phyloP scores from a whole-genome alignment of 768 basidiomycete genomes.

The Hemileccinum impolitum region DNA sequence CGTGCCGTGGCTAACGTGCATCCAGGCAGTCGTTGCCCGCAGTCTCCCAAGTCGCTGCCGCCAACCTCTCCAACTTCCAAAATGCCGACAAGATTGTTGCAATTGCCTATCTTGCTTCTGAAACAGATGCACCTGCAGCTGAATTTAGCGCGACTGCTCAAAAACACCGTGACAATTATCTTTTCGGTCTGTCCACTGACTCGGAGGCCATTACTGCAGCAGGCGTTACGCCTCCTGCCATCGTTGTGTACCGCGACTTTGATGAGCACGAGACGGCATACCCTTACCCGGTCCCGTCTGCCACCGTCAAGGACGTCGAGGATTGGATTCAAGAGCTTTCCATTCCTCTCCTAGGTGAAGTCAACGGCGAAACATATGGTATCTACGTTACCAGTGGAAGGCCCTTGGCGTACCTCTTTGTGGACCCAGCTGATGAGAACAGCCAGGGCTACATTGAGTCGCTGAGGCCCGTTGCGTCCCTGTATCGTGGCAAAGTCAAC shows the following conservation, averaged over 20 bases:
- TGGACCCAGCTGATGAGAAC: slow-evolving; percentile 71
- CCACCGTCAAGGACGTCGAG: slow-evolving; percentile 59
- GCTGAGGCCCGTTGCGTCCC: slow-evolving; percentile 73
- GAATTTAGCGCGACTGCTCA: slow-evolving; percentile 82
- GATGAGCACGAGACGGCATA: slow-evolving; percentile 77
- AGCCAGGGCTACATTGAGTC: slow-evolving; percentile 63
- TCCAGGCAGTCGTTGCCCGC: slow-evolving; percentile 89
- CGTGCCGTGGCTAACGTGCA: slow-evolving; percentile 7
- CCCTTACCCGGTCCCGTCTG: slow-evolving; percentile 55
- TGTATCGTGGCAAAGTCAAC: slow-evolving; percentile 85
- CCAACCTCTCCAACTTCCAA: slow-evolving; percentile 82
- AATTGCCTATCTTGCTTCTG: slow-evolving; percentile 77
- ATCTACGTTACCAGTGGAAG: slow-evolving; percentile 76
- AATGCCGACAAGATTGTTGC: slow-evolving; percentile 87
- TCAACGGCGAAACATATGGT: slow-evolving; percentile 91
- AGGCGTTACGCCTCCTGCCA: slow-evolving; percentile 73
- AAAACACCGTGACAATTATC: slow-evolving; percentile 86
- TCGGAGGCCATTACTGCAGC: slow-evolving; percentile 62
- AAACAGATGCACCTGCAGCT: slow-evolving; percentile 63
- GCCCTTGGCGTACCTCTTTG: slow-evolving; percentile 92
- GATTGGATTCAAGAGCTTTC: slow-evolving; percentile 81
- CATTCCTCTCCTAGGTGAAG: slow-evolving; percentile 87
- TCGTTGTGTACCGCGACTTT: slow-evolving; percentile 90
- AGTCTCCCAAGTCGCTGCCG: slow-evolving; percentile 74
- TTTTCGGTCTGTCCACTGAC: slow-evolving; percentile 87